phyloP scores from a whole-genome alignment of 139 green algal species.

The Chlamydomonas sp. region DNA sequence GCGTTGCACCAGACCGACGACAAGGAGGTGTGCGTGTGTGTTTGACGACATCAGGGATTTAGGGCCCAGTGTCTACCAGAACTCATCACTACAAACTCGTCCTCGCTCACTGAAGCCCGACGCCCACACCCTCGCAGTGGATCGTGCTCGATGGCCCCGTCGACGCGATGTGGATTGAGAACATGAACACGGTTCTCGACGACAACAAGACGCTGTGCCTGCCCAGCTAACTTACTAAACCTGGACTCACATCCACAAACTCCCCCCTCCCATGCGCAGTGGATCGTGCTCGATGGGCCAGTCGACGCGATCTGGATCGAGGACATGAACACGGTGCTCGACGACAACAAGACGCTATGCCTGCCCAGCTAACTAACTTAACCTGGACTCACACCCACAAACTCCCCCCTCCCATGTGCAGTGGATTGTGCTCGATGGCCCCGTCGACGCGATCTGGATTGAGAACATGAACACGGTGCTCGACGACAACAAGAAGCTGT shows the following conservation, averaged over 20 bases:
- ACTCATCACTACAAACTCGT: constrained; percentile 25
- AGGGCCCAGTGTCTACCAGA: too few species aligned
- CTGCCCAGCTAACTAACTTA: too few species aligned
- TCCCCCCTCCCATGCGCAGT: too few species aligned
- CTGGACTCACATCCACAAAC: not conserved
- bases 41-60: too few species aligned
- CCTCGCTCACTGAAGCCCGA: constrained; percentile 64
- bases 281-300: constrained; percentile 49
- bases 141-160: constrained; percentile 48
- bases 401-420: constrained; percentile 35
- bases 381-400: constrained; percentile 31
- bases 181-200: constrained; percentile 85
- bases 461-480: constrained; percentile 88
- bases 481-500: constrained; percentile 85
- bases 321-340: too few species aligned
- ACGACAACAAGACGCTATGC: too few species aligned
- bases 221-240: constrained; percentile 39
- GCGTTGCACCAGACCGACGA: constrained; percentile 41
- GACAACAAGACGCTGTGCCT: constrained; percentile 85
- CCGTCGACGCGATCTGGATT: constrained; percentile 79
- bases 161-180: constrained; percentile 64
- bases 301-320: constrained; percentile 48
- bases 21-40: too few species aligned
- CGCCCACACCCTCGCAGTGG: constrained; percentile 72
- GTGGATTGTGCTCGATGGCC: constrained; percentile 69